Base-by-base conservation (phyloP, 2,329 filamentous ascomycete genomes). In the Neurospora sp. region DNA sequence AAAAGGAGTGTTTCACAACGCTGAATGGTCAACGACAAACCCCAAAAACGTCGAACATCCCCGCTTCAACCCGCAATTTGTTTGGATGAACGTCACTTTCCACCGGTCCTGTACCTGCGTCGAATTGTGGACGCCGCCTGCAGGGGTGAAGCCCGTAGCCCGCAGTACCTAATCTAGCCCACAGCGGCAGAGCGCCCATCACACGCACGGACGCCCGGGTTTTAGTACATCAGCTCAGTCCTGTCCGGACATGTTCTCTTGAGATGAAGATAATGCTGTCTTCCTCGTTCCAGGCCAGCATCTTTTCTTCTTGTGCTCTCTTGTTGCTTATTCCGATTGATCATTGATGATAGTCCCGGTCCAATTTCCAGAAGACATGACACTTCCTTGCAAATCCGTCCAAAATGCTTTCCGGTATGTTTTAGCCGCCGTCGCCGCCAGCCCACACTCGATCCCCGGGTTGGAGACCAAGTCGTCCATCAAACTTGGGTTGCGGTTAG, bases 11-110 rank as follows among this genome's bases (percentile, higher is more conserved):
- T 57, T 57, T 57, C 52, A 57, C 52, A 33, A 17, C 15, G 10
- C 17, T 33, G 6, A 33, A 62, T 62, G 52, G 52, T 36, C 52
- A 36, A 62, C 52, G 23, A 62, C 23, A 57, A 57, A 11, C n/a
- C 41, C 41, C n/a, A 57, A 33, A 28, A 57, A 23, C 46, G 0
- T 57, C 46, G 1, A 33, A 57, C 43, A 62, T 62, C 52, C 52
- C 12, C 15, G 6, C 23, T 57, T 33, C 23, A 57, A 57, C 52
- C 23, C 52, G 28, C 52, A 62, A 62, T 62, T 62, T 62, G 52
- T 62, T 62, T 62, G 52, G 52, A 62, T 62, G 15, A 36, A 62
- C 52, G 23, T 62, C 28, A 62, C 52, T 62, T 57, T 33, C 52
- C 23, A 36, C 52, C 52, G 28, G 23, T 10, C n/a, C 52, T 62